A percentile compares a stretch with the other conserved stretches of the same genome.
These are phyloP conservation scores for Brassica hybrid DNA, from an alignment of 441 rosid genomes.

Conservation along the genomic window DNA sequence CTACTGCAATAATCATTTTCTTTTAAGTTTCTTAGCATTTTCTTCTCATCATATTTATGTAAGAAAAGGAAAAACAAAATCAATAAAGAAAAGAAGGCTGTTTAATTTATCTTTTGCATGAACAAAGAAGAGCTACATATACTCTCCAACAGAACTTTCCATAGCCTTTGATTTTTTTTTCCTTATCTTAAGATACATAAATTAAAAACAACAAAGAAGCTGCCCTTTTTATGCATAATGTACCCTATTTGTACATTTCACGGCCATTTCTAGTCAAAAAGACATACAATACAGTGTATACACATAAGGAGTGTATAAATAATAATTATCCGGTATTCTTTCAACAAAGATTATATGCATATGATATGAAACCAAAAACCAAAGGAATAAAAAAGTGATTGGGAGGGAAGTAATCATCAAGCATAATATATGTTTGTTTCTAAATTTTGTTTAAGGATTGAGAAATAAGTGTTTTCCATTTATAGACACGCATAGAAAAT, in stretches of 20 bases:
- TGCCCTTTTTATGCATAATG: not conserved
- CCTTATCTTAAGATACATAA: slow-evolving; percentile 18
- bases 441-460: slow-evolving; percentile 58
- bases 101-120: slow-evolving; percentile 38
- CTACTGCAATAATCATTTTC: slow-evolving; percentile 2
- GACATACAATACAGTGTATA: not conserved
- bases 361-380: slow-evolving; percentile 39
- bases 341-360: slow-evolving; percentile 41
- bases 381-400: slow-evolving; percentile 80
- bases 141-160: slow-evolving; percentile 31
- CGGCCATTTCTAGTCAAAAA: not conserved
- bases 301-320: not conserved
- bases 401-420: slow-evolving; percentile 66
- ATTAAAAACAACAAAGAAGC: not conserved
- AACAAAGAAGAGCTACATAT: slow-evolving; percentile 45
- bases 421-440: slow-evolving; percentile 50
- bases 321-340: slow-evolving; percentile 24
- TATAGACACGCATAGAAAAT: not conserved
- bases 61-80: not conserved
- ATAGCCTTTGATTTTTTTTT: slow-evolving; percentile 33
- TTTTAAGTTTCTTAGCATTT: not conserved
- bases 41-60: slow-evolving; percentile 3
- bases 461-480: slow-evolving; percentile 53
- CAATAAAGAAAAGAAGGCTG: slow-evolving; percentile 34
- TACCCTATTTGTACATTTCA: slow-evolving; percentile 3